Evolutionary conservation across 768 basidiomycete species (phyloP), one percentile per base, ranked within the genome.

Genomic region (Russula virescens): DNA sequence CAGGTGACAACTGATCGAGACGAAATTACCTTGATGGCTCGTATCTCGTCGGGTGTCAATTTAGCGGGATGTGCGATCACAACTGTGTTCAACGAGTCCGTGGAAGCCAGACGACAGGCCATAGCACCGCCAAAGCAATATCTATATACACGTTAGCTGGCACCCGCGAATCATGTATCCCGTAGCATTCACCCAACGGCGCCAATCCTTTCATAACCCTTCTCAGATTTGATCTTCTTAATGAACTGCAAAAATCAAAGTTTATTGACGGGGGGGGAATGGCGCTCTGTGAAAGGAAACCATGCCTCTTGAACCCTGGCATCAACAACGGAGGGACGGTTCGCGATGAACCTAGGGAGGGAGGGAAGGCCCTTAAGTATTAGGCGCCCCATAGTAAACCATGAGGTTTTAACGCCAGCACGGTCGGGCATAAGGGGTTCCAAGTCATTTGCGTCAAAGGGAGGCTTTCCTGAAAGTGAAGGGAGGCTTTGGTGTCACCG

Each of bases 51-150:
- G 2, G 68, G 46, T 10, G 66, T 72, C 55, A 74, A 54, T 43
- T 40, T 34, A 3, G 73, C 76, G 3, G 81, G 80, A 58, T 80
- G 80, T 48, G 74, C 72, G 40, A 81, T 70, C 34, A 78, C 74
- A 13, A 77, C 69, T 46, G 71, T 75, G 55, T 76, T 71, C 53
- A 80, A 70, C 16, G 71, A 46, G 31, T 74, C 72, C 7, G 70
- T 69, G 18, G 71, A 50, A 6, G 70, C 74, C 13, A 76, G 69
- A 34, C 70, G 71, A 34, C 64, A 66, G 14, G 73, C 70, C 4
- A 72, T 63, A 7, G 71, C 60, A 21, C 75, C 73, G 62, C 80
- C 75, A 66, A 75, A 77, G 66, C 71, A 77, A 51, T 77, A 76
- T 31, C 77, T 80, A 40, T 40, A 13, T 16, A 40, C 62, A 11